Evolutionary conservation across 2,329 filamentous ascomycete species (phyloP).

Genomic region (Curvularia eragrostidis): DNA sequence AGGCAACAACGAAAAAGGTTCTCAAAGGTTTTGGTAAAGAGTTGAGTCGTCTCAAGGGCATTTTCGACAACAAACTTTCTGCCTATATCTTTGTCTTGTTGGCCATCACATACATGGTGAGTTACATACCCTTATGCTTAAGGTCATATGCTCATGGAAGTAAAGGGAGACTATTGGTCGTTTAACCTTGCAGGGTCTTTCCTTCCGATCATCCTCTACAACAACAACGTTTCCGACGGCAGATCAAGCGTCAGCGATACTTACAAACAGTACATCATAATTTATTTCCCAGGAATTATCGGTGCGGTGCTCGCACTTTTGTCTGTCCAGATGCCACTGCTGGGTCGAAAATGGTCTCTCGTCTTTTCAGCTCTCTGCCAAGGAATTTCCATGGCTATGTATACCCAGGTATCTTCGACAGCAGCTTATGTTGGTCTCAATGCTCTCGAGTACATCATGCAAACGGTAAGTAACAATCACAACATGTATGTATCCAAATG

Average conservation of each 20-base stretch:
- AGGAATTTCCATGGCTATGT: slow-evolving; percentile 41
- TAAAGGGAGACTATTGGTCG: slow-evolving; percentile 42
- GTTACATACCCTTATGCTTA: neutral
- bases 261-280: slow-evolving; percentile 41
- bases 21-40: slow-evolving; percentile 32
- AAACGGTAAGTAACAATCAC: slow-evolving; percentile 27
- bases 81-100: slow-evolving; percentile 37
- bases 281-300: slow-evolving; percentile 39
- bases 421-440: slow-evolving; percentile 39
- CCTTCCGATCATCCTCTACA: slow-evolving; percentile 37
- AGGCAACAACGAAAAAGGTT: slow-evolving; percentile 32
- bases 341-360: slow-evolving; percentile 40
- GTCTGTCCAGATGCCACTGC: slow-evolving; percentile 36
- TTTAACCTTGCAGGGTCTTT: slow-evolving; percentile 40
- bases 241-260: slow-evolving; percentile 33
- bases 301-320: slow-evolving; percentile 33
- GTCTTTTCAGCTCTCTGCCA: slow-evolving; percentile 39
- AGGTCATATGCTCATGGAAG: neutral
- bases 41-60: slow-evolving; percentile 34
- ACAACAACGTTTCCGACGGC: slow-evolving; percentile 38
- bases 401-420: slow-evolving; percentile 37
- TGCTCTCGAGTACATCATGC: slow-evolving; percentile 44
- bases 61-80: slow-evolving; percentile 37
- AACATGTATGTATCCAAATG: no score
- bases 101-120: slow-evolving; percentile 37